Conservation (phyloP, 352 stramenopile species). For the Pythium biforme region DNA sequence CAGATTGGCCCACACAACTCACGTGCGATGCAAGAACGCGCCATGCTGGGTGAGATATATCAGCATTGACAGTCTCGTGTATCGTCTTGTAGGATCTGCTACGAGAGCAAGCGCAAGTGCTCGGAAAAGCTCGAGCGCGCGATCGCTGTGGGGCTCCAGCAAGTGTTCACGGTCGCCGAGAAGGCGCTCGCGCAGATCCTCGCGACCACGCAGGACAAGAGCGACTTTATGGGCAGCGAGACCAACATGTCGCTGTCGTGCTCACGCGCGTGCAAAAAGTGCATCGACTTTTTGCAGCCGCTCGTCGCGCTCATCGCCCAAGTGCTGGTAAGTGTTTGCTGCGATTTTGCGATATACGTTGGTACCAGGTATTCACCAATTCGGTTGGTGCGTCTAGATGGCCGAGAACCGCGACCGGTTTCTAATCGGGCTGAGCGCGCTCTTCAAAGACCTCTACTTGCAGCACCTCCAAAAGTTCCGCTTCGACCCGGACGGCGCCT, state of each 20-base stretch:
- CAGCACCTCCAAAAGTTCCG: conserved; percentile 72
- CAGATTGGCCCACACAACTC: conserved; percentile 62
- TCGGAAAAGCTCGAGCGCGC: conserved; percentile 60
- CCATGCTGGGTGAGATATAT: not conserved
- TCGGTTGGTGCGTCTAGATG: conserved; percentile 30
- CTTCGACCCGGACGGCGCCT: conserved; percentile 80
- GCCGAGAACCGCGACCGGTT: conserved; percentile 68
- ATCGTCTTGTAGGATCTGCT: conserved; percentile 54
- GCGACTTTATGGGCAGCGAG: conserved; percentile 73
- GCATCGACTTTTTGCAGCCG: conserved; percentile 68
- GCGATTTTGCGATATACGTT: not conserved
- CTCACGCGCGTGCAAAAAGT: conserved; percentile 66
- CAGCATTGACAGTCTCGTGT: not conserved
- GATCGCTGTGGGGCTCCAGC: conserved; percentile 47
- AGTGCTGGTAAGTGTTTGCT: conserved; percentile 45
- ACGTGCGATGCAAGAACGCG: conserved; percentile 36
- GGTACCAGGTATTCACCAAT: not conserved
- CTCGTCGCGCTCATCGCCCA: conserved; percentile 47
- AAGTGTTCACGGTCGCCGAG: conserved; percentile 61
- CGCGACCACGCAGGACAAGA: conserved; percentile 59
- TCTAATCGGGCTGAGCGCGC: conserved; percentile 42
- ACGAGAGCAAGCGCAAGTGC: conserved; percentile 70
- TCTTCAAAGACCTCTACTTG: conserved; percentile 77
- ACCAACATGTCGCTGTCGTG: conserved; percentile 70
- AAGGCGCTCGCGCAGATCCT: conserved; percentile 57